These are phyloP conservation scores for Zygoascus tannicola DNA, from an alignment of 805 yeast genomes.

Conservation along the genomic window DNA sequence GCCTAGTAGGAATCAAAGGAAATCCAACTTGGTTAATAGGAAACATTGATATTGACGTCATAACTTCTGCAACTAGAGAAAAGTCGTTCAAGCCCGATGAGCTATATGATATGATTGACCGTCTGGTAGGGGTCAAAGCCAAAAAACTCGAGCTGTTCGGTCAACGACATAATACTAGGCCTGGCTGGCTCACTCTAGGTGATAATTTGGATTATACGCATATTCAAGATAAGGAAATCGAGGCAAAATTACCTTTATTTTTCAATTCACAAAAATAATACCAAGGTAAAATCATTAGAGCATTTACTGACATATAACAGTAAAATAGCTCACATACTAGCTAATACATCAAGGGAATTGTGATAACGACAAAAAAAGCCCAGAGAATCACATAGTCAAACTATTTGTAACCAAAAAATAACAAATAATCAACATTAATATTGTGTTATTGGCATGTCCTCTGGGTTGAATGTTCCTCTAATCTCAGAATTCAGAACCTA, in stretches of 20 bases:
- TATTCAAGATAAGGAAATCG: neutral
- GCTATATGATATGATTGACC: conserved; percentile 72
- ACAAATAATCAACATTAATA: too few relatives aligned
- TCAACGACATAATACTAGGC: conserved; percentile 71
- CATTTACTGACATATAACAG: too few relatives aligned
- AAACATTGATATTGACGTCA: conserved; percentile 60
- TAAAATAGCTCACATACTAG: too few relatives aligned
- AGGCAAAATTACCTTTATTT: neutral
- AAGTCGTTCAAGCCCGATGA: conserved; percentile 91
- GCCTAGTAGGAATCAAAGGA: conserved; percentile 73
- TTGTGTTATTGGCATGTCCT: too few relatives aligned
- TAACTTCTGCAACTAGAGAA: conserved; percentile 79
- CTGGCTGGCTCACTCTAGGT: conserved; percentile 89
- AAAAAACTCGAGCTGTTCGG: conserved; percentile 87
- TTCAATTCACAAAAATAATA: too few relatives aligned
- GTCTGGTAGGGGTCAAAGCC: conserved; percentile 68
- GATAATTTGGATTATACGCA: conserved; percentile 59
- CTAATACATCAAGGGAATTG: too few relatives aligned
- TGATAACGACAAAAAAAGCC: too few relatives aligned
- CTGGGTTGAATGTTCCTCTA: too few relatives aligned
- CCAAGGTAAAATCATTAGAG: too few relatives aligned
- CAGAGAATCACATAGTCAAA: too few relatives aligned
- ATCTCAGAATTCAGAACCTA: too few relatives aligned
- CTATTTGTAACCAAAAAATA: too few relatives aligned
- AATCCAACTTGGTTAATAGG: conserved; percentile 60